Percentiles rank a stretch among this genome's conserved stretches.
These are phyloP conservation scores for Tolypocladium paradoxum DNA, from an alignment of 2,329 filamentous ascomycete species.

Conservation along the genomic window DNA sequence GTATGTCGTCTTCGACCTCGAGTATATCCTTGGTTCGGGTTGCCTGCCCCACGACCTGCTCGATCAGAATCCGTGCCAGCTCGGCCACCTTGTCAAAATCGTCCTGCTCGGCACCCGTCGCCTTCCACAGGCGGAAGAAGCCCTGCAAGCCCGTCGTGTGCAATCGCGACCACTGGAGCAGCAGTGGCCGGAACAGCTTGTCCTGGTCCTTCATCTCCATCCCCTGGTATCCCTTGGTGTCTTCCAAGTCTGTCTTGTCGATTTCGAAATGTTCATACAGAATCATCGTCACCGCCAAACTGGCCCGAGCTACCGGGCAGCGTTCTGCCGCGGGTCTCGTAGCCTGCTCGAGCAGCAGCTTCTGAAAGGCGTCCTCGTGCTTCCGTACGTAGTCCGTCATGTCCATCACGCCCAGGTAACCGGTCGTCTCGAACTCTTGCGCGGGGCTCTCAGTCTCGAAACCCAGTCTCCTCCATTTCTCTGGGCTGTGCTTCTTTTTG, in stretches of 20 bases:
- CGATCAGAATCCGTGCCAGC: constrained; percentile 77
- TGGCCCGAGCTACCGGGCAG: constrained; percentile 80
- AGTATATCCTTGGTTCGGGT: constrained; percentile 71
- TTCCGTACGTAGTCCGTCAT: constrained; percentile 86
- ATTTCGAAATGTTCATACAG: constrained; percentile 95
- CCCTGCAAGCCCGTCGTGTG: constrained; percentile 78
- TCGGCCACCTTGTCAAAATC: constrained; percentile 94
- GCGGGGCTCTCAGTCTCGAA: constrained; percentile 86
- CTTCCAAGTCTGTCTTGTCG: constrained; percentile 70
- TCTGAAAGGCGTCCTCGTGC: constrained; percentile 87
- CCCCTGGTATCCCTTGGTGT: constrained; percentile 63
- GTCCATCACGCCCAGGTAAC: constrained; percentile 96
- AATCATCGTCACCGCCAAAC: constrained; percentile 75
- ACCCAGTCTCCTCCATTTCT: constrained; percentile 87
- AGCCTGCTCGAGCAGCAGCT: constrained; percentile 81
- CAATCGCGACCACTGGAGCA: constrained; percentile 86
- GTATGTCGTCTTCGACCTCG: constrained; percentile 82
- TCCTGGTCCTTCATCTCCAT: constrained; percentile 73
- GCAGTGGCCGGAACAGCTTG: constrained; percentile 71
- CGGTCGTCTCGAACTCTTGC: constrained; percentile 73
- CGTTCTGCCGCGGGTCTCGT: constrained; percentile 58
- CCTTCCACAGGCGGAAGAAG: constrained; percentile 89
- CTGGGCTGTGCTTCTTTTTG: constrained; percentile 64
- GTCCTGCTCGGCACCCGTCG: constrained; percentile 69
- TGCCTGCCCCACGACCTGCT: constrained; percentile 78